These are phyloP conservation scores for Lithohypha guttulata DNA, from an alignment of 2,329 filamentous ascomycete species.

Conservation along the genomic window DNA sequence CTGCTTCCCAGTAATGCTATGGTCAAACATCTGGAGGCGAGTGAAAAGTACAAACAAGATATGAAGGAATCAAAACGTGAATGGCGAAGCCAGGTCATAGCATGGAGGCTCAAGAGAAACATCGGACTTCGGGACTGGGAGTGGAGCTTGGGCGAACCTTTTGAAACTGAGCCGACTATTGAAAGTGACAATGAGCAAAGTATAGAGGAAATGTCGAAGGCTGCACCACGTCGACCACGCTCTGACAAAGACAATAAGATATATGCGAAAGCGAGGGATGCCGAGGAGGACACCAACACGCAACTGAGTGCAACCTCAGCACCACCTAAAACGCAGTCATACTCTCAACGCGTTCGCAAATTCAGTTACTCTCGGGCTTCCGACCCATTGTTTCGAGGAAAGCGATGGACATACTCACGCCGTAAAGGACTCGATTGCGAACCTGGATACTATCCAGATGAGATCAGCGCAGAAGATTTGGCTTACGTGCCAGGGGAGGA, in stretches of 20 bases:
- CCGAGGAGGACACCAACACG: neutral
- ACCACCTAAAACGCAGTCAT: neutral
- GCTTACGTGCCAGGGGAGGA: neutral
- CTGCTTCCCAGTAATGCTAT: too few relatives aligned
- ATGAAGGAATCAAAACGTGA: neutral
- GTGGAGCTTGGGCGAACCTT: slow-evolving; percentile 1
- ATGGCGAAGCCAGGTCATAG: neutral
- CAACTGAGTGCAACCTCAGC: neutral
- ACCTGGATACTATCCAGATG: neutral
- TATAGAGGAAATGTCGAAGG: neutral
- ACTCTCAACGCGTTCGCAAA: neutral
- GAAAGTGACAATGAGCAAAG: neutral
- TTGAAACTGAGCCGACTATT: too few relatives aligned
- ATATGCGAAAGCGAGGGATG: neutral
- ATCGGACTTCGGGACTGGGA: slow-evolving; percentile 5
- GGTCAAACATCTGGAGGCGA: neutral
- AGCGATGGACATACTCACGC: neutral
- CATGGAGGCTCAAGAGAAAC: neutral
- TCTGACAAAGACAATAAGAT: neutral
- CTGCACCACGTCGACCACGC: too few relatives aligned
- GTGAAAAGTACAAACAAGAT: neutral
- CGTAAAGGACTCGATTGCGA: neutral
- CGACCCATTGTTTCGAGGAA: neutral
- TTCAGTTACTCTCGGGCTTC: slow-evolving; percentile 1
- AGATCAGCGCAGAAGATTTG: neutral